Conservation (phyloP, 176 grass and related monocot genomes). For the Musa schizocarpa region DNA sequence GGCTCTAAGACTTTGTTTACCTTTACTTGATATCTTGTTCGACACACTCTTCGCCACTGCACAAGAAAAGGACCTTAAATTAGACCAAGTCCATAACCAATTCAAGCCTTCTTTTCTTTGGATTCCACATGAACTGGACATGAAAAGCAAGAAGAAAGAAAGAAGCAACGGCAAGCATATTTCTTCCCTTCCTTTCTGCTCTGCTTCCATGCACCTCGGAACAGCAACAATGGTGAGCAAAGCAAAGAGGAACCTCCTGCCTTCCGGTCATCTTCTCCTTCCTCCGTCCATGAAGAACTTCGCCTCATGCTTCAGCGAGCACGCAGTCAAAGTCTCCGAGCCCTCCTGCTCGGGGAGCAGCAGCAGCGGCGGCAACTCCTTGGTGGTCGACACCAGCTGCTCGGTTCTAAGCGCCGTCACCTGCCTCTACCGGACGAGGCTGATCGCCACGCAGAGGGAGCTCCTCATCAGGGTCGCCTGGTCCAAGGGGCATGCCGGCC, state of each 20-base stretch:
- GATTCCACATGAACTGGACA: too few species aligned
- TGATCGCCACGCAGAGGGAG: slow-evolving; percentile 12
- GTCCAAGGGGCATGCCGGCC: slow-evolving; percentile 23
- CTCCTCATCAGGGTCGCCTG: slow-evolving; percentile 51
- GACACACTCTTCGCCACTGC: too few species aligned
- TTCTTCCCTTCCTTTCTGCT: too few species aligned
- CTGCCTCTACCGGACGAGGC: slow-evolving; percentile 27
- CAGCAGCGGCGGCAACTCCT: not conserved
- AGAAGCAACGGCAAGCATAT: not conserved
- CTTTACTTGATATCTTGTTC: too few species aligned
- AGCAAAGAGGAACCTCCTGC: not conserved
- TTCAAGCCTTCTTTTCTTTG: too few species aligned
- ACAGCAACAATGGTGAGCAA: slow-evolving; percentile 38
- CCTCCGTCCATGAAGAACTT: slow-evolving; percentile 29
- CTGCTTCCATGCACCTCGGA: not conserved
- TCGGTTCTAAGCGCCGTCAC: slow-evolving; percentile 23
- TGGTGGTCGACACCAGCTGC: not conserved
- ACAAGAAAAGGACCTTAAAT: too few species aligned
- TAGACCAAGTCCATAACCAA: too few species aligned
- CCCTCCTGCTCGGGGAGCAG: slow-evolving; percentile 25
- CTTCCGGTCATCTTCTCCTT: slow-evolving; percentile 2
- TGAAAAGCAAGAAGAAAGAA: not conserved
- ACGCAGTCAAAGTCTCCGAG: slow-evolving; percentile 48
- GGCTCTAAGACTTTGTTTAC: too few species aligned
- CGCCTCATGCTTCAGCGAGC: slow-evolving; percentile 71